Conservation (phyloP, 768 basidiomycete species). For the Pisolithus microcarpus region DNA sequence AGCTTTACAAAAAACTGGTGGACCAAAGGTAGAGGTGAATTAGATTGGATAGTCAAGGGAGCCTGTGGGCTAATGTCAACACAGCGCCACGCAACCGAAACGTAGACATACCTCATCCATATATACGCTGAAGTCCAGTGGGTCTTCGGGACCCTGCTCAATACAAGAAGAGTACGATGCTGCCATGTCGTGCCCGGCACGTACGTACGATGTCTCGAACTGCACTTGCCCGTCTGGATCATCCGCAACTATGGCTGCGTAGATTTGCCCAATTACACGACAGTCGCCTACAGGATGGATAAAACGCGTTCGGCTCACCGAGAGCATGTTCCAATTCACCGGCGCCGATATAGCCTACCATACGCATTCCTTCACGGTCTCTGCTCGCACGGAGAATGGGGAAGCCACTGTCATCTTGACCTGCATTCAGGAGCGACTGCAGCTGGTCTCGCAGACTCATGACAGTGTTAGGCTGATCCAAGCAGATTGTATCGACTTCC, state of each 20-base stretch:
- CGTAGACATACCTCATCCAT: constrained; percentile 69
- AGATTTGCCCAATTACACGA: constrained; percentile 1
- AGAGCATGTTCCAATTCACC: constrained; percentile 94
- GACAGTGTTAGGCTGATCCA: constrained; percentile 73
- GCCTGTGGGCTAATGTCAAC: constrained; percentile 42
- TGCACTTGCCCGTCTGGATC: constrained; percentile 58
- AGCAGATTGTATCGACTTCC: constrained; percentile 60
- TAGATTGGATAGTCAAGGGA: constrained; percentile 75
- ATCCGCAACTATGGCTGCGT: constrained; percentile 65
- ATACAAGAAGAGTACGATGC: constrained; percentile 58
- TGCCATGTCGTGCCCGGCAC: constrained; percentile 34
- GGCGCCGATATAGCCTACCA: constrained; percentile 86
- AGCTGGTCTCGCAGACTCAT: constrained; percentile 67
- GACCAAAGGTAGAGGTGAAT: constrained; percentile 85
- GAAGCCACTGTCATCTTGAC: constrained; percentile 77
- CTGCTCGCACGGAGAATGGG: constrained; percentile 62
- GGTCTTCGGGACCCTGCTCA: constrained; percentile 42
- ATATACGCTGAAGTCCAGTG: constrained; percentile 78
- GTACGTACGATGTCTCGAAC: constrained; percentile 47
- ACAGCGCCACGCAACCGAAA: not conserved
- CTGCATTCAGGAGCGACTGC: constrained; percentile 45
- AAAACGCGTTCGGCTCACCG: constrained; percentile 38
- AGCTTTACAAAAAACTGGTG: constrained; percentile 94
- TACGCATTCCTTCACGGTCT: constrained; percentile 42
- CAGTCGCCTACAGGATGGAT: not conserved